These are phyloP conservation scores for Penicillium ochrochloron DNA, from an alignment of 495 filamentous ascomycete genomes.

Conservation along the genomic window DNA sequence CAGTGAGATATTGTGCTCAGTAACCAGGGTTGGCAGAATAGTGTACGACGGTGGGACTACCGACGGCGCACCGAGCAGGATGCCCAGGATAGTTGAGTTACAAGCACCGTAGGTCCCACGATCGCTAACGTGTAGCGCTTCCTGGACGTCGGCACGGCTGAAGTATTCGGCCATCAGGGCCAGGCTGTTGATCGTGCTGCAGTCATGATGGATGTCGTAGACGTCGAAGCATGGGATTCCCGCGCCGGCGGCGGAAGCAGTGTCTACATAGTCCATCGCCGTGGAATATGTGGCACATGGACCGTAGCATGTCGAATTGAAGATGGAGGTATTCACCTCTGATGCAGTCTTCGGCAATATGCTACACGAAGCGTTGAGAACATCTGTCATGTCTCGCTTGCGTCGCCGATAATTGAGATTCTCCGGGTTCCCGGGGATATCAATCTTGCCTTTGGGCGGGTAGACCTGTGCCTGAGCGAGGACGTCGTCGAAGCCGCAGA, in stretches of 20 bases:
- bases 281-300: conserved; percentile 47
- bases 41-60: conserved; percentile 36
- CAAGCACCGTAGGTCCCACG: conserved; percentile 35
- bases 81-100: conserved; percentile 36
- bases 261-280: conserved; percentile 36
- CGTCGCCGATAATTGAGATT: conserved; percentile 35
- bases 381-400: conserved; percentile 20
- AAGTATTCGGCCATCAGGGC: conserved; percentile 38
- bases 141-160: conserved; percentile 41
- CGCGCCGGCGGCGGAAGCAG: conserved; percentile 18
- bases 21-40: conserved; percentile 41
- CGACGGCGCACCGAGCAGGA: conserved; percentile 25
- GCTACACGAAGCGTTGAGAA: conserved; percentile 30
- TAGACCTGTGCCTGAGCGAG: conserved; percentile 35
- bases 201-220: conserved; percentile 44
- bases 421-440: conserved; percentile 45
- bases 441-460: conserved; percentile 38
- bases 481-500: conserved; percentile 41
- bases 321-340: conserved; percentile 36
- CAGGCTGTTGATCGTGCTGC: conserved; percentile 32
- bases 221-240: conserved; percentile 36
- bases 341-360: conserved; percentile 28
- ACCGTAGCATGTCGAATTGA: conserved; percentile 44
- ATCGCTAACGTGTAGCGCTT: conserved; percentile 36
- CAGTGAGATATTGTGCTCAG: conserved; percentile 38